Conservation (phyloP, 2,329 filamentous ascomycete genomes). For the Phyllosticta ampelicida region DNA sequence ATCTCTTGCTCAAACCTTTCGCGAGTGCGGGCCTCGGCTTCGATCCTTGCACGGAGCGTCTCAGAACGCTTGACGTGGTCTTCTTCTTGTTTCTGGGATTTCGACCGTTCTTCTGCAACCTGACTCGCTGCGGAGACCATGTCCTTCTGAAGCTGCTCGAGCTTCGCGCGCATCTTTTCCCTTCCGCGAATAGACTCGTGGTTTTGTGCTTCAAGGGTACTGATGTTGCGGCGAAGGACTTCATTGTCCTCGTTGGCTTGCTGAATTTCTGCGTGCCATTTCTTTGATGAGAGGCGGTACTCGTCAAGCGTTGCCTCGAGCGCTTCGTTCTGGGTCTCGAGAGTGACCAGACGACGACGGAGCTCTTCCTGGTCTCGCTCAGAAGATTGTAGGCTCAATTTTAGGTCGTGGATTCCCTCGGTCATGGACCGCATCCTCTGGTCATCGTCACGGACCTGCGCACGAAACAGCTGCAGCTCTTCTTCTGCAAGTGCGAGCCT, state of each 20-base stretch:
- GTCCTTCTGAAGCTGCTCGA: slow-evolving; percentile 76
- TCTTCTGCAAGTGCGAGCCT: slow-evolving; percentile 40
- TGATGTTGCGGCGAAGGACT: slow-evolving; percentile 62
- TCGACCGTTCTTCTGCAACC: slow-evolving; percentile 70
- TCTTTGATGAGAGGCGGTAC: slow-evolving; percentile 49
- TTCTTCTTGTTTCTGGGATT: slow-evolving; percentile 59
- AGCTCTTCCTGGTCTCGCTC: slow-evolving; percentile 14
- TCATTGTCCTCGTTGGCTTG: slow-evolving; percentile 47
- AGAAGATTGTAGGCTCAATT: slow-evolving; percentile 25
- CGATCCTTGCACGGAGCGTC: slow-evolving; percentile 42
- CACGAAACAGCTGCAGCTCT: slow-evolving; percentile 36
- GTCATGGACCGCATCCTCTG: slow-evolving; percentile 31
- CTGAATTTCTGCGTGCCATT: slow-evolving; percentile 49
- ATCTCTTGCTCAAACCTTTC: slow-evolving; percentile 37
- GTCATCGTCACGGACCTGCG: slow-evolving; percentile 33
- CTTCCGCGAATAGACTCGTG: slow-evolving; percentile 78
- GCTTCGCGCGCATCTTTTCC: slow-evolving; percentile 73
- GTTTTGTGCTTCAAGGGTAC: slow-evolving; percentile 64
- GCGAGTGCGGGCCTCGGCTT: slow-evolving; percentile 32
- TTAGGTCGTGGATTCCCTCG: slow-evolving; percentile 31
- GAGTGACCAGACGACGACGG: slow-evolving; percentile 6
- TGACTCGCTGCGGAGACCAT: slow-evolving; percentile 71
- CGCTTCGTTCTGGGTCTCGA: slow-evolving; percentile 43
- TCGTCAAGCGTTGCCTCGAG: slow-evolving; percentile 53
- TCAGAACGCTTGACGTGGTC: slow-evolving; percentile 45